Evolutionary conservation across 2,329 filamentous ascomycete genomes (phyloP).

Genomic region (Alternaria panax): DNA sequence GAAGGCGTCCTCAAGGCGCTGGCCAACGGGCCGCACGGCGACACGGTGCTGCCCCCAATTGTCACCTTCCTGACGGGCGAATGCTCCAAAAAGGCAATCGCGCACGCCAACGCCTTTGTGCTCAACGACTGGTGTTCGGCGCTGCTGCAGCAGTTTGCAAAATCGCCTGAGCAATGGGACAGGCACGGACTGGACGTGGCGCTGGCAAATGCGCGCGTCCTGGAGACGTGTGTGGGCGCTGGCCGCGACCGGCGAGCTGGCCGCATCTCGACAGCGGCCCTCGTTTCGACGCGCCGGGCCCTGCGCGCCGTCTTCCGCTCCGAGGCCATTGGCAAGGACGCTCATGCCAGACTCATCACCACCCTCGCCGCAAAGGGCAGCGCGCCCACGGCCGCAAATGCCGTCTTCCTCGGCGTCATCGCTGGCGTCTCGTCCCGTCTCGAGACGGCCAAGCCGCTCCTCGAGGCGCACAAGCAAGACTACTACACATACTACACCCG

Average conservation of each 20-base stretch:
- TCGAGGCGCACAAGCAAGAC: conserved; percentile 72
- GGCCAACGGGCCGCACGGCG: conserved; percentile 65
- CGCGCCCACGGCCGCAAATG: conserved; percentile 72
- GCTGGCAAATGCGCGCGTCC: conserved; percentile 71
- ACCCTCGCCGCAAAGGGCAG: conserved; percentile 73
- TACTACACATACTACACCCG: conserved; percentile 85
- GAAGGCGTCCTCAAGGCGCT: conserved; percentile 79
- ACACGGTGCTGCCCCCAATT: conserved; percentile 67
- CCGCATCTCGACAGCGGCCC: conserved; percentile 75
- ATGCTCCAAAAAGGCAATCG: conserved; percentile 77
- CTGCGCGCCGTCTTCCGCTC: conserved; percentile 75
- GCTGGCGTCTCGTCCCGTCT: conserved; percentile 85
- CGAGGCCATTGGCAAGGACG: conserved; percentile 65
- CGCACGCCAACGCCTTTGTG: conserved; percentile 82
- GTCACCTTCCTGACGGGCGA: conserved; percentile 74
- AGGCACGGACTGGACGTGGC: conserved; percentile 71
- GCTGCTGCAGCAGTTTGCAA: conserved; percentile 74
- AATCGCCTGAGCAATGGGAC: conserved; percentile 67
- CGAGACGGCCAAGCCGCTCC: conserved; percentile 64
- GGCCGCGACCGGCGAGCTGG: conserved; percentile 33
- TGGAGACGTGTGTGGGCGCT: conserved; percentile 76
- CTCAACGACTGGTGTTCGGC: conserved; percentile 89
- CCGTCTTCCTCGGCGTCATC: conserved; percentile 81
- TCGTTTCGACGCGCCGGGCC: conserved; percentile 79
- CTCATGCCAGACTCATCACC: conserved; percentile 68